These are phyloP conservation scores for Spongiforma sp. DNA, from an alignment of 1,284 basidiomycete genomes.

Conservation along the genomic window DNA sequence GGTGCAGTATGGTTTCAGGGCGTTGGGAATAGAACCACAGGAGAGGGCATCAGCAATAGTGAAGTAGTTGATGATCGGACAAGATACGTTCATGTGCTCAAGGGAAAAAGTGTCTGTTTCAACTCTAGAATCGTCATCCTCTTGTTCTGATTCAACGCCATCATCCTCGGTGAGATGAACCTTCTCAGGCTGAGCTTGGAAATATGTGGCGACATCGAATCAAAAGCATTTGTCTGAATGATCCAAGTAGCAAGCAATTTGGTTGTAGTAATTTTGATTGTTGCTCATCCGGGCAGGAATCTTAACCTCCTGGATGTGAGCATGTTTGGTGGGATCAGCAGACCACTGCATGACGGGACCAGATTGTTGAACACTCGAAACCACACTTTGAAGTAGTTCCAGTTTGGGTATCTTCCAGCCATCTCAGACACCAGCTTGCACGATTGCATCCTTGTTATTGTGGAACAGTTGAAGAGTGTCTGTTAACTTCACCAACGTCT, in stretches of 20 bases:
- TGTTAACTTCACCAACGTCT: background rate
- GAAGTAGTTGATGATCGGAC: background rate
- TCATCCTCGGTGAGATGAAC: background rate
- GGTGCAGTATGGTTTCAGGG: background rate
- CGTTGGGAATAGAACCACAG: background rate
- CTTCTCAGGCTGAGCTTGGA: background rate
- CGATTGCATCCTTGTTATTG: background rate
- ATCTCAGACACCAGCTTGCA: background rate
- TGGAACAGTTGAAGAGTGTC: background rate
- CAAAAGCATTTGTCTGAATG: background rate
- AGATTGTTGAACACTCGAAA: background rate
- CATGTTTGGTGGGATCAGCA: background rate
- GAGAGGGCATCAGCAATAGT: background rate
- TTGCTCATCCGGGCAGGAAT: background rate
- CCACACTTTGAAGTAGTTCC: background rate
- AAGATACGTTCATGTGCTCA: background rate
- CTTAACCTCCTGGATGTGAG: background rate
- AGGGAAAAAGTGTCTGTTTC: background rate
- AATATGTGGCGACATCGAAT: background rate
- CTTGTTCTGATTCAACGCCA: background rate
- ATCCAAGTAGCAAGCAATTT: background rate
- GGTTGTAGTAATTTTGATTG: background rate
- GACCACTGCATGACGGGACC: background rate
- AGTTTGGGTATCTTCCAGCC: background rate
- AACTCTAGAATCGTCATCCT: background rate